Conservation (phyloP, 768 basidiomycete genomes). For the Pleurotus giganteus region DNA sequence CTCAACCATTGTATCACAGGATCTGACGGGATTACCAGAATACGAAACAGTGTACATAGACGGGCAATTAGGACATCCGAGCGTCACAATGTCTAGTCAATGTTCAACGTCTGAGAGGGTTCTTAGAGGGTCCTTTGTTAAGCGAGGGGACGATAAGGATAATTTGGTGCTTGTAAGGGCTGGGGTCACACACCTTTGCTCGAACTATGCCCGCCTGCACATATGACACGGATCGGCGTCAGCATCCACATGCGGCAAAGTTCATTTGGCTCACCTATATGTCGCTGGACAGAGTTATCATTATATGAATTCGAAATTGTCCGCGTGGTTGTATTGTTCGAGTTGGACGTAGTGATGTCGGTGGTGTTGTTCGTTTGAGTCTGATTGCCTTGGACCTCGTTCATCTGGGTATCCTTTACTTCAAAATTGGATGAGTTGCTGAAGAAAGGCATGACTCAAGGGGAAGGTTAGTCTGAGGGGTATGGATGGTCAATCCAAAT, state of each 20-base stretch:
- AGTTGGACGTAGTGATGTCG: background rate
- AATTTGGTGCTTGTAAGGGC: background rate
- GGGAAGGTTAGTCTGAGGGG: slow-evolving; percentile 24
- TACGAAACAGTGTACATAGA: too few species aligned
- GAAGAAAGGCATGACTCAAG: slow-evolving; percentile 11
- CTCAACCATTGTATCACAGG: too few species aligned
- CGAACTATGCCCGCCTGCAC: background rate
- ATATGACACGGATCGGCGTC: background rate
- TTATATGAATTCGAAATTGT: slow-evolving; percentile 2
- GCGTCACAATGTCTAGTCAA: too few species aligned
- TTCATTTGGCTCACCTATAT: background rate
- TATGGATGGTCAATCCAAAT: background rate
- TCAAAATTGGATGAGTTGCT: background rate
- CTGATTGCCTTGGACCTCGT: slow-evolving; percentile 1
- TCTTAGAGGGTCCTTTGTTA: background rate
- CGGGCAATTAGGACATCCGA: too few species aligned
- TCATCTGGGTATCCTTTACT: background rate
- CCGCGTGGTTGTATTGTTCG: background rate
- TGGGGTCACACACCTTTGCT: background rate
- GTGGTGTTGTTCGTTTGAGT: background rate
- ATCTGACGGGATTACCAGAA: too few species aligned
- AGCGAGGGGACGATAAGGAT: too few species aligned
- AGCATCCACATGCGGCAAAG: background rate
- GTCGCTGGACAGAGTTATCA: background rate
- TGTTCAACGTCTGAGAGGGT: background rate